Conservation (phyloP, 208 protist genomes). For the Crithidia acanthocephali region DNA sequence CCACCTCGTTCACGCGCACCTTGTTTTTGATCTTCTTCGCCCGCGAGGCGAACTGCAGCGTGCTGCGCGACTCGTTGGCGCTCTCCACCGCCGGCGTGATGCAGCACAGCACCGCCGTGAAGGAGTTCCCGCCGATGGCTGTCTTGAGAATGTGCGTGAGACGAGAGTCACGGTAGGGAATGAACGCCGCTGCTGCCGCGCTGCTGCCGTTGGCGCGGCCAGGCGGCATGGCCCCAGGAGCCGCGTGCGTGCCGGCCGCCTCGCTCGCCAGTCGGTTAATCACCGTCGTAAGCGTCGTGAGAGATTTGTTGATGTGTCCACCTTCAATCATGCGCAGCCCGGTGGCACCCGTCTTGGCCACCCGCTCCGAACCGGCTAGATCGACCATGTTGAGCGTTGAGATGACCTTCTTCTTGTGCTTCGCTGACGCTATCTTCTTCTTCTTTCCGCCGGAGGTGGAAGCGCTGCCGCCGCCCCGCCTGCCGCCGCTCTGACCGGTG, state of each 20-base stretch:
- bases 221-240: conserved; percentile 20
- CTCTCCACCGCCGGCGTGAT: conserved; percentile 64
- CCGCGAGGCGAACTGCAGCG: conserved; percentile 77
- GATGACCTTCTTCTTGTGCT: conserved; percentile 46
- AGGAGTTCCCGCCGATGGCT: conserved; percentile 96
- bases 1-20: conserved; percentile 68
- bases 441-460: background rate
- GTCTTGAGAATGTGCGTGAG: conserved; percentile 95
- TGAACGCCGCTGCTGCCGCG: conserved; percentile 38
- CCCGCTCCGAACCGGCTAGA: conserved; percentile 89
- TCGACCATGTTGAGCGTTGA: conserved; percentile 95
- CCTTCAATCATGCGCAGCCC: conserved; percentile 95
- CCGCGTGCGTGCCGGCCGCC: background rate
- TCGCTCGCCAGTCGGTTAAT: conserved; percentile 64
- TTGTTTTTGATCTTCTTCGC: conserved; percentile 73
- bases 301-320: conserved; percentile 89
- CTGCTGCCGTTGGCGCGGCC: conserved; percentile 6
- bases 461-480: background rate
- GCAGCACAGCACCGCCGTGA: conserved; percentile 88
- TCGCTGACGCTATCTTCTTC: conserved; percentile 12
- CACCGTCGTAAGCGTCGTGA: conserved; percentile 80
- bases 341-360: conserved; percentile 93
- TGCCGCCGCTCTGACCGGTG: conserved; percentile 1
- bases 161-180: conserved; percentile 94
- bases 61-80: conserved; percentile 79